Conservation (phyloP, 768 basidiomycete genomes). For the Tylopilus intermedius region DNA sequence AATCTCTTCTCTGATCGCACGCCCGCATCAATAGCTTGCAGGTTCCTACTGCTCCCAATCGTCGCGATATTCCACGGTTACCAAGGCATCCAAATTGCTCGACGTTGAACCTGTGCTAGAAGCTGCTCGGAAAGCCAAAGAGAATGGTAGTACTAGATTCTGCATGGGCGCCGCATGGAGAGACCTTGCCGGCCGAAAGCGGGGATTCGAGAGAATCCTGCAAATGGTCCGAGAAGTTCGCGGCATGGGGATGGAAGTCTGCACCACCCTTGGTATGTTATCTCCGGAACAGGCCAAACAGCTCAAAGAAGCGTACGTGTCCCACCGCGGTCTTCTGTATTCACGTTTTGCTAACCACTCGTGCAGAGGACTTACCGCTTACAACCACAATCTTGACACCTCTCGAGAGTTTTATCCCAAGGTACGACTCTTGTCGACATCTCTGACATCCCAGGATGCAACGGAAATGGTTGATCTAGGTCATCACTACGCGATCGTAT, state of each 20-base stretch:
- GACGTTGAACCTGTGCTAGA: constrained; percentile 89
- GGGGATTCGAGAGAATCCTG: constrained; percentile 89
- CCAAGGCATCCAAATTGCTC: constrained; percentile 81
- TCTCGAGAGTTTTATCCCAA: constrained; percentile 95
- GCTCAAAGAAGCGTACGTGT: constrained; percentile 84
- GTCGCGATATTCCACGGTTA: constrained; percentile 84
- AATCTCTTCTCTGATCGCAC: constrained; percentile 1
- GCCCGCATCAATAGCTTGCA: constrained; percentile 26
- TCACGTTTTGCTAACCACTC: not conserved
- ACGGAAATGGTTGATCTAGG: constrained; percentile 41
- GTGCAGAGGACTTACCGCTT: constrained; percentile 83
- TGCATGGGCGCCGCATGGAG: constrained; percentile 99
- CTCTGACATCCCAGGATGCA: not conserved
- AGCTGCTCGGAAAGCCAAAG: constrained; percentile 91
- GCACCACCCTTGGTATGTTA: constrained; percentile 97
- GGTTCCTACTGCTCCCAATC: constrained; percentile 98
- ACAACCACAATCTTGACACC: constrained; percentile 98
- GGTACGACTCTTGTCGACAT: constrained; percentile 38
- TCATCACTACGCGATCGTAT: constrained; percentile 92
- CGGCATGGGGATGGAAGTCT: constrained; percentile 98
- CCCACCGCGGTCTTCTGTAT: not conserved
- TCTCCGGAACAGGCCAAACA: constrained; percentile 86
- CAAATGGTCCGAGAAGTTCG: constrained; percentile 88
- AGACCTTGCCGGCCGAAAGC: constrained; percentile 86
- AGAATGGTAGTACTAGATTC: constrained; percentile 93